Percentiles rank a stretch among this genome's conserved stretches.
Evolutionary conservation across 441 rosid species (phyloP).

Genomic region (Geranium incanum): DNA sequence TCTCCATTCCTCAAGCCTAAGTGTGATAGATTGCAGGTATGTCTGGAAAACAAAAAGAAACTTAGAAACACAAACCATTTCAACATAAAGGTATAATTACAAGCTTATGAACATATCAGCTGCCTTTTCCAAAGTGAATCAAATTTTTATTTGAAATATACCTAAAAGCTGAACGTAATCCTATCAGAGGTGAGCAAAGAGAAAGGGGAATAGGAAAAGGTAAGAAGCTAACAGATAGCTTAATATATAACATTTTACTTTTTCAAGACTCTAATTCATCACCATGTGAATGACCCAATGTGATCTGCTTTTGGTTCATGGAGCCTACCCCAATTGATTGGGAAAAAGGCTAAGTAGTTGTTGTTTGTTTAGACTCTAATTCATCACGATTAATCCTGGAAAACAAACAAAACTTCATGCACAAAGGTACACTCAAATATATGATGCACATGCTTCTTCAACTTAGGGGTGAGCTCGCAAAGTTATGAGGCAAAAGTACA

Average conservation of each 20-base stretch:
- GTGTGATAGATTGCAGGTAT: conserved; percentile 78
- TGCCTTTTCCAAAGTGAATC: not conserved
- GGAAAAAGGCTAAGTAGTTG: too few species aligned
- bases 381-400: too few species aligned
- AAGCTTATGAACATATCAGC: not conserved
- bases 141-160: not conserved
- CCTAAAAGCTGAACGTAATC: conserved; percentile 2
- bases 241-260: not conserved
- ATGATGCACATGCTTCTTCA: not conserved
- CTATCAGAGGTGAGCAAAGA: not conserved
- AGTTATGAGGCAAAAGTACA: too few species aligned
- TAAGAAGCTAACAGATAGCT: conserved; percentile 5
- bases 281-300: too few species aligned
- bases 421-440: not conserved
- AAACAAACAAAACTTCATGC: too few species aligned
- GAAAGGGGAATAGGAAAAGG: not conserved
- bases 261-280: too few species aligned
- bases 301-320: too few species aligned
- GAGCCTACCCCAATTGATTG: too few species aligned
- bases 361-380: too few species aligned
- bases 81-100: not conserved
- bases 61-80: conserved; percentile 12
- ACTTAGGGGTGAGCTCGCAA: not conserved
- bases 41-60: conserved; percentile 41
- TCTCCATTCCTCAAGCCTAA: conserved; percentile 94